A percentile compares a stretch with the other conserved stretches of the same genome.
phyloP scores from a whole-genome alignment of 768 basidiomycete species.

The Mycena rosella region DNA sequence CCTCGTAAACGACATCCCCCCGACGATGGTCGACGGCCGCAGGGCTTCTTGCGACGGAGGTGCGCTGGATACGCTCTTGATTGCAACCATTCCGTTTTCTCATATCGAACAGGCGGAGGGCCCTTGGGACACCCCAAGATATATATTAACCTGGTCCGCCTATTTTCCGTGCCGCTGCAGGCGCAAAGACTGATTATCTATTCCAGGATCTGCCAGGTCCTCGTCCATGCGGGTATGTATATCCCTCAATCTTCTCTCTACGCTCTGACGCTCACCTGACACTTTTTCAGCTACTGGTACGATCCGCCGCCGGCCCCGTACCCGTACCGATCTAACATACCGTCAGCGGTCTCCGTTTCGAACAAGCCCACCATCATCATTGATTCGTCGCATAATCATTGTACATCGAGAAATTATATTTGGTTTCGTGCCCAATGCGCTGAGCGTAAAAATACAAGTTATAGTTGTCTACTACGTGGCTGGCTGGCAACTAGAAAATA shows the following conservation, averaged over 20 bases:
- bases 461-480: conserved; percentile 64
- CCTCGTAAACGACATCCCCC: conserved; percentile 89
- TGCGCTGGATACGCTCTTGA: conserved; percentile 58
- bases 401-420: conserved; percentile 38
- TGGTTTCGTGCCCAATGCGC: conserved; percentile 32
- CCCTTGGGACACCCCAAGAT: conserved; percentile 97
- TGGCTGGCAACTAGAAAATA: conserved; percentile 56
- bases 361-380: conserved; percentile 87
- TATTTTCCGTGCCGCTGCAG: conserved; percentile 11
- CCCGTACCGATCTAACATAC: conserved; percentile 20
- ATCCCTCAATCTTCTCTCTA: background rate
- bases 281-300: conserved; percentile 52
- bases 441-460: conserved; percentile 66
- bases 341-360: conserved; percentile 87
- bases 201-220: conserved; percentile 90
- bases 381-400: conserved; percentile 42
- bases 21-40: conserved; percentile 83
- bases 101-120: conserved; percentile 77
- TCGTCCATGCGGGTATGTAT: conserved; percentile 88
- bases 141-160: conserved; percentile 91
- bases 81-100: conserved; percentile 8
- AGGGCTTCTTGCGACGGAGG: conserved; percentile 97
- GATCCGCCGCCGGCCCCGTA: background rate
- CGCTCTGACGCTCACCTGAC: conserved; percentile 38
- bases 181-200: conserved; percentile 11